Conservation (phyloP, 2,329 filamentous ascomycete genomes). For the Sporothrix phasma region DNA sequence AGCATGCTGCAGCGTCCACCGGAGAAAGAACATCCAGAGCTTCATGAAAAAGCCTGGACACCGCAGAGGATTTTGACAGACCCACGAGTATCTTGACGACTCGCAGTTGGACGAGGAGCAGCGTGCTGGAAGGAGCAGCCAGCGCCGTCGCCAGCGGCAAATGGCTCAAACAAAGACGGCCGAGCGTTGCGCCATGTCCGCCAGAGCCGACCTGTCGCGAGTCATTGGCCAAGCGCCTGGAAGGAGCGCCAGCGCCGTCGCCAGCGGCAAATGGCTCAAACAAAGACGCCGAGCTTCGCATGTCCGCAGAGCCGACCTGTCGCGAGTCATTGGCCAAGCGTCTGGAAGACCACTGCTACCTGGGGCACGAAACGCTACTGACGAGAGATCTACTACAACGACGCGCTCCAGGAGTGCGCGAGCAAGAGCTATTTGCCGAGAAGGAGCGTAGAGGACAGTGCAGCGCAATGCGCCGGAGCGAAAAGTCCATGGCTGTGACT, state of each 20-base stretch:
- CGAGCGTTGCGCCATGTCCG: slow-evolving; percentile 55
- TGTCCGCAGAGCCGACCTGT: slow-evolving; percentile 51
- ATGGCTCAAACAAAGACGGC: slow-evolving; percentile 50
- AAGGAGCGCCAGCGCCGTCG: slow-evolving; percentile 56
- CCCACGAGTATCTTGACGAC: slow-evolving; percentile 30
- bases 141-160: slow-evolving; percentile 59
- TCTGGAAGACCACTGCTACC: slow-evolving; percentile 57
- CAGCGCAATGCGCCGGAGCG: slow-evolving; percentile 89
- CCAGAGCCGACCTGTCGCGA: slow-evolving; percentile 49
- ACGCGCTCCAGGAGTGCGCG: slow-evolving; percentile 80
- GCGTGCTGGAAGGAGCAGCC: slow-evolving; percentile 42
- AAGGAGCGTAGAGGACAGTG: slow-evolving; percentile 99
- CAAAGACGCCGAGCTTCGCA: slow-evolving; percentile 52
- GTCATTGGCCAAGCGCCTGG: slow-evolving; percentile 48
- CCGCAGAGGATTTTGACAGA: slow-evolving; percentile 8
- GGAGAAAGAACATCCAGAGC: slow-evolving; percentile 59
- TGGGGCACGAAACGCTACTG: slow-evolving; percentile 68
- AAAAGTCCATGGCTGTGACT: slow-evolving; percentile 90
- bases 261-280: slow-evolving; percentile 53
- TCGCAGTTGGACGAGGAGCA: slow-evolving; percentile 36
- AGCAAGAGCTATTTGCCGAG: slow-evolving; percentile 82
- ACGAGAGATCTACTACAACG: slow-evolving; percentile 66
- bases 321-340: slow-evolving; percentile 47
- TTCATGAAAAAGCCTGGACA: slow-evolving; percentile 43
- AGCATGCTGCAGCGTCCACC: slow-evolving; percentile 32